Conservation (phyloP, 345 rosid genomes). For the Salix viminalis region DNA sequence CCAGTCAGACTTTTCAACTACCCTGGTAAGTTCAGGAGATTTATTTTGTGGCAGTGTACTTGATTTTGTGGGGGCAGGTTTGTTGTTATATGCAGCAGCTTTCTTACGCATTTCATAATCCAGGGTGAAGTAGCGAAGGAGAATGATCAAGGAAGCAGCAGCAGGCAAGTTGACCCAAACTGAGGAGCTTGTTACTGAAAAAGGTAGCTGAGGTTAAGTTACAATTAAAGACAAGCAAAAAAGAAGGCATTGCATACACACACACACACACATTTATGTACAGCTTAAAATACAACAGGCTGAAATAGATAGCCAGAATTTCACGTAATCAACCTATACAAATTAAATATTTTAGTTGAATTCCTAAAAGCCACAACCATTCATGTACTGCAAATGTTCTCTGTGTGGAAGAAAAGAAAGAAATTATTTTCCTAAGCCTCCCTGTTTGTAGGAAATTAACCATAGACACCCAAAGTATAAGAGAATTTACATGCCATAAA, state of each 20-base stretch:
- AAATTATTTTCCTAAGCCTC: neutral
- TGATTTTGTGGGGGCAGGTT: slow-evolving; percentile 29
- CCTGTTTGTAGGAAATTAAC: neutral
- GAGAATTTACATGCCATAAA: neutral
- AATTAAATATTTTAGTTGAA: neutral
- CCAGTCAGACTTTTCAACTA: slow-evolving; percentile 60
- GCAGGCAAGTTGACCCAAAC: slow-evolving; percentile 93
- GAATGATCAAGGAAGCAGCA: slow-evolving; percentile 71
- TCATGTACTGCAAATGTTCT: neutral
- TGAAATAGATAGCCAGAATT: neutral
- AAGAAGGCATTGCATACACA: neutral
- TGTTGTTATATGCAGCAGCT: slow-evolving; percentile 59
- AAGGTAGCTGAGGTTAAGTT: slow-evolving; percentile 15
- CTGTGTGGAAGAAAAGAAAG: neutral
- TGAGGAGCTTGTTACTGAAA: slow-evolving; percentile 94
- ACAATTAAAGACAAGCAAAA: slow-evolving; percentile 10
- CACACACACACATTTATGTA: neutral
- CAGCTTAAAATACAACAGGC: neutral
- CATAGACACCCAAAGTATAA: neutral
- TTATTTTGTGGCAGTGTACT: slow-evolving; percentile 33
- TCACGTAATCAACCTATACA: neutral
- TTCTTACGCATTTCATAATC: slow-evolving; percentile 80
- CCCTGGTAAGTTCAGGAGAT: slow-evolving; percentile 41
- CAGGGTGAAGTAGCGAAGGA: slow-evolving; percentile 75
- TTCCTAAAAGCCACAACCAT: neutral